Percentiles rank a stretch among this genome's conserved stretches.
Evolutionary conservation across 768 basidiomycete species (phyloP).

Genomic region (Hirschioporus abietinus): DNA sequence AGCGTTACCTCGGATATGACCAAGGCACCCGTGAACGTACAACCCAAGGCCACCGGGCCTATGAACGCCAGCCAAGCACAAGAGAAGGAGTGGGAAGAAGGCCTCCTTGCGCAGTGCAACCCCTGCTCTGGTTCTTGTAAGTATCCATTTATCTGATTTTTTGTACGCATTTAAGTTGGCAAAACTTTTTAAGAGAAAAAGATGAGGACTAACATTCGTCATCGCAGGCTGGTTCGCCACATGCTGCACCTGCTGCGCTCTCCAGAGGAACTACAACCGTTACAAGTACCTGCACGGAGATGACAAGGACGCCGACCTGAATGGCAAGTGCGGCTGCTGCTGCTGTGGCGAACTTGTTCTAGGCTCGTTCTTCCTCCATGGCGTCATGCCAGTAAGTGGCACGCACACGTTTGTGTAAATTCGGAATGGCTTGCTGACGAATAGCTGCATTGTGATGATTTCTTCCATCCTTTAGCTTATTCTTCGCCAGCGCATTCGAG

Average conservation of each 20-base stretch:
- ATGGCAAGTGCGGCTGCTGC: not conserved
- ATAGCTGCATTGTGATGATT: not conserved
- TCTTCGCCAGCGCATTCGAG: constrained; percentile 22
- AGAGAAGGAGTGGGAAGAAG: not conserved
- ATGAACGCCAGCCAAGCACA: not conserved
- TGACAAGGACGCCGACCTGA: not conserved
- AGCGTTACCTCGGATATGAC: not conserved
- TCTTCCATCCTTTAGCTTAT: not conserved
- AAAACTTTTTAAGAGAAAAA: too few species aligned
- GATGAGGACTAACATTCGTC: not conserved
- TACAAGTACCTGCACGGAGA: not conserved
- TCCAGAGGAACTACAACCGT: not conserved
- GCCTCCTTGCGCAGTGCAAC: not conserved
- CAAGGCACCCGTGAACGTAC: not conserved
- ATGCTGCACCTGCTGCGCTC: not conserved
- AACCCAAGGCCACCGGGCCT: not conserved
- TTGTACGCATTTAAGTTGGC: too few species aligned
- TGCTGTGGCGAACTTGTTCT: not conserved
- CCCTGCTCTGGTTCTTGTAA: not conserved
- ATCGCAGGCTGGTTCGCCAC: not conserved
- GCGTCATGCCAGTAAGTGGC: not conserved
- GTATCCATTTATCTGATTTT: too few species aligned
- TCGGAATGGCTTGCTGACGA: not conserved
- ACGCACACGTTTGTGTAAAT: not conserved
- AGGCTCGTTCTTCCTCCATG: not conserved